Conservation (phyloP, 495 filamentous ascomycete species). For the Pseudotulostoma volvatum region DNA sequence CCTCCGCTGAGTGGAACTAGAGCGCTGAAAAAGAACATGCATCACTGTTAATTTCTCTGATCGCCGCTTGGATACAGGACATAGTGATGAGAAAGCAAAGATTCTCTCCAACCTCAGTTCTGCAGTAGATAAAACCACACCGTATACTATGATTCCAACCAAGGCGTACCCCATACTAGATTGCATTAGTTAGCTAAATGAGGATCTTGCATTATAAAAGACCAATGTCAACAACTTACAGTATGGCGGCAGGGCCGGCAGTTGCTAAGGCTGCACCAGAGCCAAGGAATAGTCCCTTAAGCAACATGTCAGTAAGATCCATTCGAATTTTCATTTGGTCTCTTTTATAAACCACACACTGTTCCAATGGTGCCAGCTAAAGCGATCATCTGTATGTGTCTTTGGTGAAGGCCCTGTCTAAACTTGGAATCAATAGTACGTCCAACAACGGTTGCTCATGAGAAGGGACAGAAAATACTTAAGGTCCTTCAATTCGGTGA, state of each 20-base stretch:
- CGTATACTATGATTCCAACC: constrained; percentile 9
- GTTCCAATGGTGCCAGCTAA: constrained; percentile 27
- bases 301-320: too few relatives aligned
- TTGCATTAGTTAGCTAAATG: too few relatives aligned
- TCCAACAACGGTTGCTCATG: background rate
- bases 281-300: constrained; percentile 13
- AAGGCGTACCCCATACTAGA: constrained; percentile 11
- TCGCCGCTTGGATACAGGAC: too few relatives aligned
- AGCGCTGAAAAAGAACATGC: constrained; percentile 4
- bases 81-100: too few relatives aligned
- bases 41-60: too few relatives aligned
- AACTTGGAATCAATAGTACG: background rate
- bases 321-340: too few relatives aligned
- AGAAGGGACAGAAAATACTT: background rate
- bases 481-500: background rate
- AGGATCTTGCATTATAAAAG: too few relatives aligned
- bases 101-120: constrained; percentile 13
- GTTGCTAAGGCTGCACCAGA: constrained; percentile 41
- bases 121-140: constrained; percentile 11
- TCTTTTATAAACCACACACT: background rate
- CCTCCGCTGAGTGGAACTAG: constrained; percentile 15
- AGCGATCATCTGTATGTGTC: constrained; percentile 31
- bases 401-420: constrained; percentile 13
- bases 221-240: constrained; percentile 3
- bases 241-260: constrained; percentile 40